Conservation (phyloP, 1,284 basidiomycete genomes). For the Tetrapyrgos nigripes region DNA sequence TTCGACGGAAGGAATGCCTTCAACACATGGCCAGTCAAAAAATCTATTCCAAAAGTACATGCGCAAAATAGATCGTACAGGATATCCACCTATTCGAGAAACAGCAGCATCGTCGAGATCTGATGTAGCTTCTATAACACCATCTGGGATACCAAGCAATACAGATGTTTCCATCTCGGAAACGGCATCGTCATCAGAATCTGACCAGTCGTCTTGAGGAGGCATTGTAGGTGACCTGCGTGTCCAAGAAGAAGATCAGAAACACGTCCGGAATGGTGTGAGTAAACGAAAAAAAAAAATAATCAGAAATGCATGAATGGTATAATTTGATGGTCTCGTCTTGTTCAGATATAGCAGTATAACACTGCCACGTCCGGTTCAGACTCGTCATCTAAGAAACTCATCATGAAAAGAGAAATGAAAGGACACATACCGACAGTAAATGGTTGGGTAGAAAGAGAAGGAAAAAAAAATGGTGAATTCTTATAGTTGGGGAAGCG, state of each 20-base stretch:
- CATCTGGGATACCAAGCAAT: conserved; percentile 80
- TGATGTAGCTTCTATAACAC: conserved; percentile 55
- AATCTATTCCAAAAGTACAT: conserved; percentile 49
- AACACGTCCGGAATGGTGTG: conserved; percentile 21
- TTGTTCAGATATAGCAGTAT: conserved; percentile 57
- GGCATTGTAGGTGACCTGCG: conserved; percentile 39
- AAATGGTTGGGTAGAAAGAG: neutral
- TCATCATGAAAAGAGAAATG: conserved; percentile 59
- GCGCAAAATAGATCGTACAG: conserved; percentile 70
- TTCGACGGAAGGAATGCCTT: conserved; percentile 63
- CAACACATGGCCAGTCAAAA: conserved; percentile 25
- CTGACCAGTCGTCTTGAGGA: conserved; percentile 68
- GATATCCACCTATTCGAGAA: conserved; percentile 85
- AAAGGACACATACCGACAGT: conserved; percentile 29
- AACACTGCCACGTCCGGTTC: conserved; percentile 65
- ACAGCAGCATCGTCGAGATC: conserved; percentile 78
- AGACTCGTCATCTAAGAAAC: conserved; percentile 88
- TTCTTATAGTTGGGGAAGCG: neutral
- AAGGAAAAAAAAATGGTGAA: neutral
- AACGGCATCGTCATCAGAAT: conserved; percentile 69
- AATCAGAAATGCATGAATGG: conserved; percentile 93
- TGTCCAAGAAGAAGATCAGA: conserved; percentile 26
- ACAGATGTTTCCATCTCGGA: conserved; percentile 72
- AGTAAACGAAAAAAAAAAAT: conserved; percentile 30
- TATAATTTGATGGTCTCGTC: conserved; percentile 72